phyloP scores from a whole-genome alignment of 2,329 filamentous ascomycete genomes.

The Cladophialophora immunda region DNA sequence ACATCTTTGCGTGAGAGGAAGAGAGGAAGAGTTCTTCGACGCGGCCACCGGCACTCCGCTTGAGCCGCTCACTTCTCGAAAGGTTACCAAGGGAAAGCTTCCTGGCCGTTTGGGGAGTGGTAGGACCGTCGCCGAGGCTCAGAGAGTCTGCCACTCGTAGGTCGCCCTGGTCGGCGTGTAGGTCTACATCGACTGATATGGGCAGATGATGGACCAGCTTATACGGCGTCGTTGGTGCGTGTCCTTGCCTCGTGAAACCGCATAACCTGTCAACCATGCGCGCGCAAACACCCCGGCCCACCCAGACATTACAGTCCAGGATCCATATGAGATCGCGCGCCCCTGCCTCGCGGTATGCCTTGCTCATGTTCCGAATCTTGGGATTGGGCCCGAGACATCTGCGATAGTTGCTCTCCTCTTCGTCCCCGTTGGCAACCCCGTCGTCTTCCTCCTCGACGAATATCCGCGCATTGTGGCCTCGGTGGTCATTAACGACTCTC shows the following conservation, averaged over 20 bases:
- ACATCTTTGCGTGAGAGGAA: slow-evolving; percentile 95
- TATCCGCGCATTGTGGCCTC: slow-evolving; percentile 73
- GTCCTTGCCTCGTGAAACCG: slow-evolving; percentile 64
- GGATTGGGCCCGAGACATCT: slow-evolving; percentile 82
- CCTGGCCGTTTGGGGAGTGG: background rate
- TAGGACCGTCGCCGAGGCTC: slow-evolving; percentile 24
- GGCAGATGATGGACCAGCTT: slow-evolving; percentile 97
- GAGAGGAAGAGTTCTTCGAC: slow-evolving; percentile 96
- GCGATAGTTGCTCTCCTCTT: slow-evolving; percentile 56
- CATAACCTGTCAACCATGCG: slow-evolving; percentile 89
- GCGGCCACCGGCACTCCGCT: slow-evolving; percentile 68
- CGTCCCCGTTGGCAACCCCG: slow-evolving; percentile 48
- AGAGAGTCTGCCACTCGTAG: slow-evolving; percentile 15
- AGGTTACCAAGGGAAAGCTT: background rate
- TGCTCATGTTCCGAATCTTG: slow-evolving; percentile 97
- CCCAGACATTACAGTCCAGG: slow-evolving; percentile 96
- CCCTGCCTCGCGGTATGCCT: slow-evolving; percentile 82
- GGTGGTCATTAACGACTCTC: slow-evolving; percentile 76
- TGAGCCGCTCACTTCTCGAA: slow-evolving; percentile 1
- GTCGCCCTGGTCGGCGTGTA: slow-evolving; percentile 29
- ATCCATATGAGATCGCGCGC: slow-evolving; percentile 92
- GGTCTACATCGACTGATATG: slow-evolving; percentile 77
- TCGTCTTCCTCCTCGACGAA: slow-evolving; percentile 85
- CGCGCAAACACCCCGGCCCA: slow-evolving; percentile 77
- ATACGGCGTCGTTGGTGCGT: slow-evolving; percentile 63